These are phyloP conservation scores for Pseudogymnoascus verrucosus DNA, from an alignment of 2,329 filamentous ascomycete genomes.

Conservation along the genomic window DNA sequence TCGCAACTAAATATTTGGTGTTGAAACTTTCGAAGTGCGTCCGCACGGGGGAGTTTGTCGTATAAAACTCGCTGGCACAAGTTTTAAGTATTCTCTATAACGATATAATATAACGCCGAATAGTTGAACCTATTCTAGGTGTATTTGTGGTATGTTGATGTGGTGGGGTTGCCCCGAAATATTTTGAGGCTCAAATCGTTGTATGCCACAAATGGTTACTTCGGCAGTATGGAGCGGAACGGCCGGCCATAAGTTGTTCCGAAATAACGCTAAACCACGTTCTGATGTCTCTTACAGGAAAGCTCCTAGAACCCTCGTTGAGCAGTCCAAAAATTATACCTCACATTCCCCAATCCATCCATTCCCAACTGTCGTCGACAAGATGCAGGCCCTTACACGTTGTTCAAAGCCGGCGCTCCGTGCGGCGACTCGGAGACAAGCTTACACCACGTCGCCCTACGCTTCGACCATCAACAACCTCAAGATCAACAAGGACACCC, in stretches of 20 bases:
- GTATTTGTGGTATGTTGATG: neutral
- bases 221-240: neutral
- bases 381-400: conserved; percentile 81
- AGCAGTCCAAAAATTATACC: conserved; percentile 5
- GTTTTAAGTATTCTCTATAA: neutral
- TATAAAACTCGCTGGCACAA: neutral
- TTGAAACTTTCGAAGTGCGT: neutral
- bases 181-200: conserved; percentile 3
- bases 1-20: neutral
- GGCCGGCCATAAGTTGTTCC: neutral
- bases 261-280: conserved; percentile 4
- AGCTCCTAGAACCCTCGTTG: conserved; percentile 6
- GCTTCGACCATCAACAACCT: conserved; percentile 73
- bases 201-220: neutral
- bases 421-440: conserved; percentile 60
- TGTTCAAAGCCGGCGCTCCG: conserved; percentile 60
- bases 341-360: conserved; percentile 6
- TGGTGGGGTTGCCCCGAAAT: neutral
- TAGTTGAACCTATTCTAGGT: neutral
- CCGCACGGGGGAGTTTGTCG: neutral
- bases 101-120: neutral
- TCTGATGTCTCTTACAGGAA: conserved; percentile 4
- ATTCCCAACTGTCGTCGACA: conserved; percentile 30
- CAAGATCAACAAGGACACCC: conserved; percentile 86
- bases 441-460: conserved; percentile 66